Evolutionary conservation across 2,329 filamentous ascomycete species (phyloP), one percentile per base, ranked within the genome.

Genomic region (Trichophyton benhamiae): DNA sequence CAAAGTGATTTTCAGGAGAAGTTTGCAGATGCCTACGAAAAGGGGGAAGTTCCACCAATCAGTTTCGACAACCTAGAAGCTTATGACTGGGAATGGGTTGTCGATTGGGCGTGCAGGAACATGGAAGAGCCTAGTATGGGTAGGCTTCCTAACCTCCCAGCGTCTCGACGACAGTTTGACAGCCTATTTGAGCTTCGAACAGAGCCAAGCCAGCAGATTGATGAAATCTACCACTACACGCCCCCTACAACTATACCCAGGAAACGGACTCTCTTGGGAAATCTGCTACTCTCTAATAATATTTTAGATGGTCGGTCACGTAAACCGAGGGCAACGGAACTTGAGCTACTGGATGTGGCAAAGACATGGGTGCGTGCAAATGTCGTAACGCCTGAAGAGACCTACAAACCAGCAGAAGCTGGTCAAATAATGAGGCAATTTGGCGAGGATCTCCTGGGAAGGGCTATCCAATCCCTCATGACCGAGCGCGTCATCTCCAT

Each of bases 341-440:
- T 69, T 13, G 63, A 67, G 17, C 66, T 67, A 9, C 64, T 76
- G 2, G 71, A 75, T 3, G 66, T 72, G 6, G 76, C 74, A 42
- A 78, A 77, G 67, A 73, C 73, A n/a, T 80, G 76, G 76, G 72
- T 79, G 53, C 74, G 78, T 11, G 76, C 78, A 20, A 79, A 78
- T 46, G 67, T 78, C 30, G 67, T 78, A 38, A 77, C 78, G 0
- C 70, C 74, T 1, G 72, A 77, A 55, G 70, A 74, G 20, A 70
- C 67, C 1, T 80, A 79, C 64, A 65, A 73, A 42, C 65, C 75
- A 0, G 61, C 61, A 3, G 68, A 73, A n/a, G 77, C 78, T 61
- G 62, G 68, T 20, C 41, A 72, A 65, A 67, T 70, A 61, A 65
- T 77, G 9, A 65, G 64, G 6, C 65, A 62, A 2, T 68, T 77